Percentiles rank a stretch among this genome's conserved stretches.
phyloP scores from a whole-genome alignment of 306 rosid species.

The Lathyrus tuberosus region DNA sequence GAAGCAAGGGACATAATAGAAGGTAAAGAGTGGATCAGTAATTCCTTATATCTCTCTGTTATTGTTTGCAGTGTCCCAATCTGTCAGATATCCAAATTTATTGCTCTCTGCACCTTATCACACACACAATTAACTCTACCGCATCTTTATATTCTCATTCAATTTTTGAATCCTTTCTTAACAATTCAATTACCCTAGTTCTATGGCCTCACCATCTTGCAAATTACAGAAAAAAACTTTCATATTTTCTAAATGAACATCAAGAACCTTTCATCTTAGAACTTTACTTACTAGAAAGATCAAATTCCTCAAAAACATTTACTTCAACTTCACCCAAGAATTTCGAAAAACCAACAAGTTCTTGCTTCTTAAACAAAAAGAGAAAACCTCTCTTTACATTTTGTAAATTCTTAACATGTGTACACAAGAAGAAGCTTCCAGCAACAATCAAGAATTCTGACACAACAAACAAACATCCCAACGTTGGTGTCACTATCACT shows the following conservation, averaged over 20 bases:
- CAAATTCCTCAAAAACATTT: conserved; percentile 29
- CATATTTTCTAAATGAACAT: conserved; percentile 65
- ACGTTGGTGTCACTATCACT: conserved; percentile 22
- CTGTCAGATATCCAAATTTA: conserved; percentile 45
- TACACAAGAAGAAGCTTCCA: conserved; percentile 52
- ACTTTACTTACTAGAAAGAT: conserved; percentile 64
- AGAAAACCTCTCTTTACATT: conserved; percentile 41
- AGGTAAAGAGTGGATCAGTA: conserved; percentile 20
- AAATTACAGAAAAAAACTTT: conserved; percentile 58
- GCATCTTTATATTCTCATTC: conserved; percentile 29
- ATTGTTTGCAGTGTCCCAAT: conserved; percentile 36
- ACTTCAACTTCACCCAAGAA: too few relatives aligned
- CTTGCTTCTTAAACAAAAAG: too few relatives aligned
- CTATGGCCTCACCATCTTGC: conserved; percentile 61
- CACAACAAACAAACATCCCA: conserved; percentile 28
- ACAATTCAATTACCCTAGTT: not conserved
- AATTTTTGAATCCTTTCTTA: conserved; percentile 15
- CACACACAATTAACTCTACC: conserved; percentile 36
- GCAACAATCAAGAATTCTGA: conserved; percentile 31
- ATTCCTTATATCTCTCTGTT: not conserved
- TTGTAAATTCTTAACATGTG: too few relatives aligned
- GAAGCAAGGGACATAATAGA: not conserved
- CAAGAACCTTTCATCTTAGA: conserved; percentile 86
- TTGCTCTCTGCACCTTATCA: conserved; percentile 41
- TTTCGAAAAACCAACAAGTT: too few relatives aligned